Evolutionary conservation across 164 flowering plant species (phyloP).

Genomic region (Echeveria elegans): DNA sequence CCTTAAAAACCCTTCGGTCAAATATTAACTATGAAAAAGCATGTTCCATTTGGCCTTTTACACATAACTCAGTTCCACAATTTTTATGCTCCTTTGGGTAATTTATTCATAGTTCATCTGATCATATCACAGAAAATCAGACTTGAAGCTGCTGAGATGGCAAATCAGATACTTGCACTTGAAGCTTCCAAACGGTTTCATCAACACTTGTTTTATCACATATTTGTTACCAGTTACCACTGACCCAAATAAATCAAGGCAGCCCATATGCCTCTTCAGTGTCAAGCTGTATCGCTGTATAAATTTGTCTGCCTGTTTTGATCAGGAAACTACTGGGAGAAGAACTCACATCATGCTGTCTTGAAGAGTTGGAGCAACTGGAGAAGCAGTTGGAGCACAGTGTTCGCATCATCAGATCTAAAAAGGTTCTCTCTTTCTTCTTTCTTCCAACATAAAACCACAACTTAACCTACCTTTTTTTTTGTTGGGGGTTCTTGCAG

Average conservation of each 20-base stretch:
- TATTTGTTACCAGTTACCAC: background rate
- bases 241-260: background rate
- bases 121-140: background rate
- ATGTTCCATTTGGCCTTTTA: too few relatives aligned
- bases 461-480: background rate
- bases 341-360: background rate
- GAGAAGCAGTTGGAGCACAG: background rate
- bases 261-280: background rate
- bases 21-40: too few relatives aligned
- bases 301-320: background rate
- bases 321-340: slow-evolving; percentile 4
- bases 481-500: background rate
- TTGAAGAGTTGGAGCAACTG: background rate
- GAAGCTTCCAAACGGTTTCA: background rate
- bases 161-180: background rate
- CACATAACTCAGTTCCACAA: too few relatives aligned
- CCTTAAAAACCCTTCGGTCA: too few relatives aligned
- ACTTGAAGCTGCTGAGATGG: background rate
- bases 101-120: too few relatives aligned
- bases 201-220: background rate
- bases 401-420: background rate
- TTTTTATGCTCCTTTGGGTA: too few relatives aligned
- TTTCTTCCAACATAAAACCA: background rate
- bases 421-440: background rate
- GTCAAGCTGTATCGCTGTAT: background rate